Percentiles rank a stretch among this genome's conserved stretches.
Conservation (phyloP, 495 filamentous ascomycete genomes). For the Staphylotrichum longicolle region DNA sequence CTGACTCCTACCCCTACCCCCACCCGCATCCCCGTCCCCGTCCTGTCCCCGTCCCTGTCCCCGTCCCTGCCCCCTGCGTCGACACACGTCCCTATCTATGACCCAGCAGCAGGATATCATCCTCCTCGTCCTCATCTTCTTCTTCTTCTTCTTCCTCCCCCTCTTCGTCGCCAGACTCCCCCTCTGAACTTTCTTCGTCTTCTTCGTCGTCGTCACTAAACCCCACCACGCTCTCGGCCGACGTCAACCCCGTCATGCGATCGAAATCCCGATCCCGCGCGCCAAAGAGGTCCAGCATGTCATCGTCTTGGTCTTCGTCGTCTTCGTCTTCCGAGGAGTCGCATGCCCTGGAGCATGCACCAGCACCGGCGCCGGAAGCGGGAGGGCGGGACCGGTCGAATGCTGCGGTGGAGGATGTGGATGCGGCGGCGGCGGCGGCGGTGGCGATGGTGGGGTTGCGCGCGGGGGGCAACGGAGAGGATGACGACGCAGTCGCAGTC, state of each 20-base stretch:
- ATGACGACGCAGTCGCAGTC: neutral
- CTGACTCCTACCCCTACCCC: neutral
- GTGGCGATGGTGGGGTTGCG: neutral
- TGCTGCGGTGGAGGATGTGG: too few relatives aligned
- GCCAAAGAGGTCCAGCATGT: constrained; percentile 23
- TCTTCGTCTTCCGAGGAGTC: constrained; percentile 10
- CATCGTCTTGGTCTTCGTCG: constrained; percentile 17
- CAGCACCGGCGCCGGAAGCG: too few relatives aligned
- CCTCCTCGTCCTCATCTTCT: constrained; percentile 22
- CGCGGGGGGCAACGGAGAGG: neutral
- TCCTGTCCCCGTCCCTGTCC: too few relatives aligned
- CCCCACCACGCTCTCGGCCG: constrained; percentile 15
- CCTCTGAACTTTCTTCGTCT: constrained; percentile 12
- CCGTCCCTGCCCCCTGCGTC: neutral
- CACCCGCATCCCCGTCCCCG: neutral
- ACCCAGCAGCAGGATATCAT: constrained; percentile 23
- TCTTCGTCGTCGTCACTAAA: constrained; percentile 17
- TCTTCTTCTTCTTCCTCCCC: constrained; percentile 17
- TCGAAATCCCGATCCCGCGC: constrained; percentile 14
- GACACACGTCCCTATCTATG: constrained; percentile 15
- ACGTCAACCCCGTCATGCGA: constrained; percentile 8
- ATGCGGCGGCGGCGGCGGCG: too few relatives aligned
- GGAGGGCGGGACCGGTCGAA: too few relatives aligned
- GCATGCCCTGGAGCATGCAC: neutral
- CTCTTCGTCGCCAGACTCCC: constrained; percentile 1